Conservation (phyloP, 257 asterid genomes). For the Cruciata laevipes region DNA sequence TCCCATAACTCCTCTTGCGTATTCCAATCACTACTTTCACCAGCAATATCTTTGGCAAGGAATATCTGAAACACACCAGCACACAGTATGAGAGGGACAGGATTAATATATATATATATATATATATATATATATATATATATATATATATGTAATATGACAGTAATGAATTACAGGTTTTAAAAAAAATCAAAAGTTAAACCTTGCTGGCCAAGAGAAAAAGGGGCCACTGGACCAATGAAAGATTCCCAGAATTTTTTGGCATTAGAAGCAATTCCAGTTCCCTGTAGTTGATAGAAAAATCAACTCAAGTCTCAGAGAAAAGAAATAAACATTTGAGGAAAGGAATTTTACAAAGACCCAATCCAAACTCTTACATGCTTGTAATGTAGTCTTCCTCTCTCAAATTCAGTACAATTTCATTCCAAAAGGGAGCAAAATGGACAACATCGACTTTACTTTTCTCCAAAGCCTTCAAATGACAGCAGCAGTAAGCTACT, state of each 20-base stretch:
- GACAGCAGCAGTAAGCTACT: conserved; percentile 18
- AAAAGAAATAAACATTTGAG: neutral
- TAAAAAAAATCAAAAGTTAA: neutral
- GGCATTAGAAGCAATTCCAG: conserved; percentile 94
- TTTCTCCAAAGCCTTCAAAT: conserved; percentile 51
- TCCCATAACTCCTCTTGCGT: conserved; percentile 92
- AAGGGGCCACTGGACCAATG: conserved; percentile 96
- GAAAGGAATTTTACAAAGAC: neutral
- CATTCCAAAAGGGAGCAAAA: conserved; percentile 98
- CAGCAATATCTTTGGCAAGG: conserved; percentile 88
- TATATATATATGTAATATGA: too few species aligned
- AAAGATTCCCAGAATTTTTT: conserved; percentile 53
- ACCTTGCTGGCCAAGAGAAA: conserved; percentile 98
- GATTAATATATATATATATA: neutral
- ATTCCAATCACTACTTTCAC: conserved; percentile 50
- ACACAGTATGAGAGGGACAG: neutral
- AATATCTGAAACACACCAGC: conserved; percentile 39
- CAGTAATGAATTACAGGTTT: neutral
- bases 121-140: too few species aligned
- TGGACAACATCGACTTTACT: conserved; percentile 71
- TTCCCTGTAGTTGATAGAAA: conserved; percentile 47
- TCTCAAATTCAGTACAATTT: conserved; percentile 74
- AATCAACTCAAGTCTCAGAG: conserved; percentile 15
- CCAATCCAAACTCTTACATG: conserved; percentile 46
- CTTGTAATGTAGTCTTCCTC: conserved; percentile 83